These are phyloP conservation scores for Stenocarpella maydis DNA, from an alignment of 2,329 filamentous ascomycete species.

Conservation along the genomic window DNA sequence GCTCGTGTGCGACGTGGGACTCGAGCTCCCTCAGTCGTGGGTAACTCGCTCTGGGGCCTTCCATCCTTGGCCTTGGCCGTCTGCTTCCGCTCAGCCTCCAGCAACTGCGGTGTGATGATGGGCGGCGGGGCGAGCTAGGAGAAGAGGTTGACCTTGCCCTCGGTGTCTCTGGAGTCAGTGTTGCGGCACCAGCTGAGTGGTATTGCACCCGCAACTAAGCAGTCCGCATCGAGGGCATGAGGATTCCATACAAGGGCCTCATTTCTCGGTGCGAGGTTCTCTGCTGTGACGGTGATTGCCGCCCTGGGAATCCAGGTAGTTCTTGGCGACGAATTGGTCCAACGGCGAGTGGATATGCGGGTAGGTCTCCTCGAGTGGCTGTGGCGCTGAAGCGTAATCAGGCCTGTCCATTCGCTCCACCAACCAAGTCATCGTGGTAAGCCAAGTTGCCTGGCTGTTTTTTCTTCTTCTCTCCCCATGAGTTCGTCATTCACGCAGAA, in stretches of 20 bases:
- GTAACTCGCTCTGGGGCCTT: not conserved
- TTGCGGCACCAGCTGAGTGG: constrained; percentile 23
- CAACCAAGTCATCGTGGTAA: constrained; percentile 3
- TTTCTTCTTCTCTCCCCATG: too few relatives aligned
- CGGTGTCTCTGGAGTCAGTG: not conserved
- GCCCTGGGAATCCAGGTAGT: not conserved
- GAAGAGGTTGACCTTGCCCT: not conserved
- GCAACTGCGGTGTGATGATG: not conserved
- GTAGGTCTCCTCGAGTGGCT: not conserved
- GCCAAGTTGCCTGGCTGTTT: not conserved
- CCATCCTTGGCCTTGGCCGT: not conserved
- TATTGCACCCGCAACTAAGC: not conserved
- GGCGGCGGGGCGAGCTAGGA: not conserved
- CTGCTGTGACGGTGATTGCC: not conserved
- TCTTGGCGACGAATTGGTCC: not conserved
- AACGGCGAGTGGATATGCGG: not conserved
- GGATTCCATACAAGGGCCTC: not conserved
- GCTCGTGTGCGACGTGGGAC: not conserved
- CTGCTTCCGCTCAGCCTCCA: not conserved
- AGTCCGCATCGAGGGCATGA: constrained; percentile 19
- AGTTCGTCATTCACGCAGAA: not conserved
- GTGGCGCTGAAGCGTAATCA: not conserved
- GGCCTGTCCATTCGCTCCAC: constrained; percentile 5
- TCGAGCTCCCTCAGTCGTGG: not conserved
- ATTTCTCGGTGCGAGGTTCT: constrained; percentile 3